These are phyloP conservation scores for Coffea humblotiana DNA, from an alignment of 305 asterid species.

Conservation along the genomic window DNA sequence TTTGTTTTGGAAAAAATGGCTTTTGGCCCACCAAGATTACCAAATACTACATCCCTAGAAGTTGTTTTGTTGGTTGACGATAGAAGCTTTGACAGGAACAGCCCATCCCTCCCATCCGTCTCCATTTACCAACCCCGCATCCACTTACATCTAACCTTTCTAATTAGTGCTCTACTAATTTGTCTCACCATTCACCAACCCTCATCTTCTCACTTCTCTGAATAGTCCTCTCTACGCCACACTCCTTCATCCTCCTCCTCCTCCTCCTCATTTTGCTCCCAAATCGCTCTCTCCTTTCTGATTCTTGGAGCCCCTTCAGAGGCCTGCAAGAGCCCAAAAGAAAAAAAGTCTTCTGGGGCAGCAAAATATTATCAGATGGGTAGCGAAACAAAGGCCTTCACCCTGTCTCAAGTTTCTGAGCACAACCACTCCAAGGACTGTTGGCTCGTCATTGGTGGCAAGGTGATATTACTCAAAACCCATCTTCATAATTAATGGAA, in stretches of 20 bases:
- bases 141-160: background rate
- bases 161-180: too few species aligned
- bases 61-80: conserved; percentile 19
- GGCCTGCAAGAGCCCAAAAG: conserved; percentile 2
- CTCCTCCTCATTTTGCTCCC: background rate
- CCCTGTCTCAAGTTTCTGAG: conserved; percentile 74
- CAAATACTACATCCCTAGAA: background rate
- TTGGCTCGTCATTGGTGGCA: conserved; percentile 74
- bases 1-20: too few species aligned
- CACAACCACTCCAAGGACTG: conserved; percentile 78
- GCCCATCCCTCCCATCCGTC: background rate
- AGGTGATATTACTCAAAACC: conserved; percentile 38
- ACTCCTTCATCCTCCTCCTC: background rate
- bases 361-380: conserved; percentile 27
- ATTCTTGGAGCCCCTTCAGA: background rate
- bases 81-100: background rate
- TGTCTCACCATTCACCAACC: conserved; percentile 1
- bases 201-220: background rate
- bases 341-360: background rate
- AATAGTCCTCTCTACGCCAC: background rate
- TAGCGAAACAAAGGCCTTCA: conserved; percentile 43
- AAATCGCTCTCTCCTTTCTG: background rate
- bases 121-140: conserved; percentile 6
- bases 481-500: background rate
- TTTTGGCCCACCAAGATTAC: background rate